Percentiles rank a stretch among this genome's conserved stretches.
phyloP scores from a whole-genome alignment of 169 alveolate species.

The Amoebophrya sp. region DNA sequence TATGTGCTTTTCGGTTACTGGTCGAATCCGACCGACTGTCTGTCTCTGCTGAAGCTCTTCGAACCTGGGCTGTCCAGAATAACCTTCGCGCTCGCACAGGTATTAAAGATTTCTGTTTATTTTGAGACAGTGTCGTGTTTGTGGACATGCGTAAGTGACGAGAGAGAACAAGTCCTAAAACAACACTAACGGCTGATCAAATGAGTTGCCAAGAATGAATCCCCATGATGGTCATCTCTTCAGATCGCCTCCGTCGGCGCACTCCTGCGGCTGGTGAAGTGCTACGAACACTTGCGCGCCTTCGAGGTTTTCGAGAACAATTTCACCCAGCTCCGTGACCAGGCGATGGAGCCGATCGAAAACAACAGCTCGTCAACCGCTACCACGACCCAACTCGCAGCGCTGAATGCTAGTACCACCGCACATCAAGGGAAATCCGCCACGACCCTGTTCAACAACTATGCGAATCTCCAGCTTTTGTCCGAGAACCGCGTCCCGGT shows the following conservation, averaged over 20 bases:
- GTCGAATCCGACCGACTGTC: neutral
- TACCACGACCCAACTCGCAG: too few species aligned
- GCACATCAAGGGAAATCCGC: too few species aligned
- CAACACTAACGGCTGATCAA: neutral
- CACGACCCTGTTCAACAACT: neutral
- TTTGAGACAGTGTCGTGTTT: too few species aligned
- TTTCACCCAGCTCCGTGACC: too few species aligned
- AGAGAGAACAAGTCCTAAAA: neutral
- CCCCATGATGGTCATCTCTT: neutral
- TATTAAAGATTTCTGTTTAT: too few species aligned
- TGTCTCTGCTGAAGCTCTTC: neutral
- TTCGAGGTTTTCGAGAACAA: neutral
- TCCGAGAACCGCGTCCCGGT: neutral
- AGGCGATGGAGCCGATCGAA: too few species aligned
- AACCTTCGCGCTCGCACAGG: neutral
- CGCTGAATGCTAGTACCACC: too few species aligned
- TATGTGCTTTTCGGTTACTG: neutral
- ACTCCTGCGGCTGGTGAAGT: neutral
- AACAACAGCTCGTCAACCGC: too few species aligned
- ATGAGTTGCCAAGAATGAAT: neutral
- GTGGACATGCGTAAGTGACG: neutral
- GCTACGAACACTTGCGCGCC: neutral
- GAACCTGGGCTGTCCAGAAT: neutral
- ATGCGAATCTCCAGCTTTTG: neutral
- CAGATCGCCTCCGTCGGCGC: neutral